Evolutionary conservation across 1,284 basidiomycete species (phyloP).

Genomic region (Sporisorium graminicola): DNA sequence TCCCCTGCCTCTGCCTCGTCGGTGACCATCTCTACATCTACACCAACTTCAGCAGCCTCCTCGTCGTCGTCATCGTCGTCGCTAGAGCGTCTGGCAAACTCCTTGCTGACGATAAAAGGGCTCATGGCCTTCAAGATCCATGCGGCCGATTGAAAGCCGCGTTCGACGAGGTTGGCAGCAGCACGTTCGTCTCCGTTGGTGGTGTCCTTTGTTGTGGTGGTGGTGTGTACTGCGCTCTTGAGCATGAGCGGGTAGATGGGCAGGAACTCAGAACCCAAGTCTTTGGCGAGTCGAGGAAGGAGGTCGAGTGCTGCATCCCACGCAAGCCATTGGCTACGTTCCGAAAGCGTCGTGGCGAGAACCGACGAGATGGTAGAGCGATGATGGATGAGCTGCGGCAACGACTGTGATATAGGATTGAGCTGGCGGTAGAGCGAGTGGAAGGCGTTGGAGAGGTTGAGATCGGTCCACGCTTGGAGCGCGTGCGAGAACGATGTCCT

Average conservation of each 20-base stretch:
- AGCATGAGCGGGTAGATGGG: slow-evolving; percentile 63
- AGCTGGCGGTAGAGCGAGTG: slow-evolving; percentile 53
- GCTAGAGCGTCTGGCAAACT: slow-evolving; percentile 5
- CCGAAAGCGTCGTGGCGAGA: slow-evolving; percentile 38
- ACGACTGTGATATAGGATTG: slow-evolving; percentile 51
- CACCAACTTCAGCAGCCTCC: not conserved
- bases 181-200: slow-evolving; percentile 63
- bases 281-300: slow-evolving; percentile 66
- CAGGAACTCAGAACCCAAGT: slow-evolving; percentile 64
- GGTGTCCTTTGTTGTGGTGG: slow-evolving; percentile 58
- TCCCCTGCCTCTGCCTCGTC: slow-evolving; percentile 42
- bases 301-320: slow-evolving; percentile 67
- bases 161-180: slow-evolving; percentile 65
- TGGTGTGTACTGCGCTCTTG: slow-evolving; percentile 56
- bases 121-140: slow-evolving; percentile 63
- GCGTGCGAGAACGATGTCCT: slow-evolving; percentile 58
- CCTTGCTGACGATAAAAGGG: slow-evolving; percentile 56
- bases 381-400: slow-evolving; percentile 66
- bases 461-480: slow-evolving; percentile 63
- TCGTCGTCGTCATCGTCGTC: slow-evolving; percentile 16
- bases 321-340: slow-evolving; percentile 51
- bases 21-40: slow-evolving; percentile 19
- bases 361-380: slow-evolving; percentile 43
- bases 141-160: slow-evolving; percentile 64
- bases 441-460: slow-evolving; percentile 67